Percentiles rank a stretch among this genome's conserved stretches.
Conservation (phyloP, 805 yeast species). For the Candida silvicultrix region DNA sequence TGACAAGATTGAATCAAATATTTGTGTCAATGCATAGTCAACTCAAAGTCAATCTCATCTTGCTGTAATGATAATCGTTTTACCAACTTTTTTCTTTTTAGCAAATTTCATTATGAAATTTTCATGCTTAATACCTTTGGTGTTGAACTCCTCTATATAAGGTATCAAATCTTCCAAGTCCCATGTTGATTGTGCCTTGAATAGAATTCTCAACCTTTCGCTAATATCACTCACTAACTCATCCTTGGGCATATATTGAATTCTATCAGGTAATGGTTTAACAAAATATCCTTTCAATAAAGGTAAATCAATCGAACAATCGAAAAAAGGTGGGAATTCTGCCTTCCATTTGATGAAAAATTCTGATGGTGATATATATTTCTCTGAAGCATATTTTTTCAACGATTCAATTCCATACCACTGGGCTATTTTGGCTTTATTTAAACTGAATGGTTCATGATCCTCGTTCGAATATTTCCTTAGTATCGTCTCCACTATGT, state of each 20-base stretch:
- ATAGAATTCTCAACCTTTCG: constrained; percentile 44
- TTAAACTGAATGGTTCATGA: constrained; percentile 29
- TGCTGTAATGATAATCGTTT: constrained; percentile 29
- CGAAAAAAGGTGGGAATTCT: constrained; percentile 56
- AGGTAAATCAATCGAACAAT: constrained; percentile 48
- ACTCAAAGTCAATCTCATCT: too few relatives aligned
- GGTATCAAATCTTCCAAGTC: constrained; percentile 56
- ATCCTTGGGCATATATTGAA: constrained; percentile 48
- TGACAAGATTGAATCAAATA: too few relatives aligned
- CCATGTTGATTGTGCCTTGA: constrained; percentile 55
- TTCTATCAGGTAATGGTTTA: constrained; percentile 35
- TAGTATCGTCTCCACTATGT: constrained; percentile 44
- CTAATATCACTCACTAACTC: constrained; percentile 42
- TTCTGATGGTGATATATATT: constrained; percentile 35
- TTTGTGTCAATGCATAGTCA: too few relatives aligned
- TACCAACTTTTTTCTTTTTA: constrained; percentile 41
- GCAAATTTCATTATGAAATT: constrained; percentile 60
- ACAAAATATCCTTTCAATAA: constrained; percentile 51
- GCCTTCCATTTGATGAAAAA: constrained; percentile 60
- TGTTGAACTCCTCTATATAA: constrained; percentile 52
- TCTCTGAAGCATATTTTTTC: constrained; percentile 26
- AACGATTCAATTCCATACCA: constrained; percentile 64
- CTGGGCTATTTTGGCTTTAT: constrained; percentile 36
- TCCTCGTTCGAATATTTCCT: constrained; percentile 34
- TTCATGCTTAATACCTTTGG: constrained; percentile 46